Base-by-base conservation (phyloP, 2,329 filamentous ascomycete genomes). In the Epichloe bromicola region DNA sequence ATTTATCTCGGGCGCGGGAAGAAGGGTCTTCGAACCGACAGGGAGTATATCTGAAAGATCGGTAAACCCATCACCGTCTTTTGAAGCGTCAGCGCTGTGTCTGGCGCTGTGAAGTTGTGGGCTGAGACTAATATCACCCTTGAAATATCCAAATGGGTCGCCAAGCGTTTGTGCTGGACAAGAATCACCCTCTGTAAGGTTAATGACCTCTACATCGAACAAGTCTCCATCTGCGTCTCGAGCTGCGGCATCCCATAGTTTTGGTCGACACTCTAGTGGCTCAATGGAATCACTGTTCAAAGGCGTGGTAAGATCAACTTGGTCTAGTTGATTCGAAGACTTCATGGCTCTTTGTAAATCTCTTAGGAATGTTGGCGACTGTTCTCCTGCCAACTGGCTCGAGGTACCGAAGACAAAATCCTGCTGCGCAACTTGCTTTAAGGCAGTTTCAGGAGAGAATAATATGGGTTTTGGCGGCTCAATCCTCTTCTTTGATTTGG, bases 401-500 rank as follows among this genome's bases (percentile, higher is more conserved):
- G 85, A 90, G 0, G 88, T 93, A 1, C 88, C 88, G 66, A 95
- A 95, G 0, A 94, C 68, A 60, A 90, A 86, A 53, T 89, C 80
- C 62, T 93, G 88, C 1, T 76, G 71, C 3, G 78, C 73, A 14
- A 85, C 76, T 57, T 84, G 76, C 49, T 77, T 77, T 42, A 83
- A 66, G 1, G 87, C 88, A 23, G 83, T 77, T 46, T 70, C 71
- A 0, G 88, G 88, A 1, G 86, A 87, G 11, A 87, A 69, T 2
- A 94, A 63, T 17, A 77, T 64, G 41, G 72, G 69, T 19, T 72
- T 70, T n/a, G 71, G 68, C 1, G 61, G 60, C 43, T 57, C 53
- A 47, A 62, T 58, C 57, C 69, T 75, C 63, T 67, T 69, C 53
- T 70, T 74, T 51, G 59, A 61, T 53, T 56, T 67, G 5, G 58